A percentile compares a stretch with the other conserved stretches of the same genome.
These are phyloP conservation scores for Verticillium nonalfalfae DNA, from an alignment of 2,329 filamentous ascomycete species.

Conservation along the genomic window DNA sequence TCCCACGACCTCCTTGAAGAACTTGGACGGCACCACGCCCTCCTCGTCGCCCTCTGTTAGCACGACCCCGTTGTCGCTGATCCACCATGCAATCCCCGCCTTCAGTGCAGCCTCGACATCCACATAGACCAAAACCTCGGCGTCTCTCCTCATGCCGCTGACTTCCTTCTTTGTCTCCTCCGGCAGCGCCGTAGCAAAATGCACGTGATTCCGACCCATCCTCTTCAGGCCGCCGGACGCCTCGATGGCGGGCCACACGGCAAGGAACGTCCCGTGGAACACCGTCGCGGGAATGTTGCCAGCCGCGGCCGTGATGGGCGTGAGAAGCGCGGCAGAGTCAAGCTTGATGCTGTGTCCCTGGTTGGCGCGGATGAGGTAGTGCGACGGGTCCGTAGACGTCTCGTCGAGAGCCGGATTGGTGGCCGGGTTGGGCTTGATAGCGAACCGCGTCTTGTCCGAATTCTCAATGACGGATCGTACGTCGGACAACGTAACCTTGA, in stretches of 20 bases:
- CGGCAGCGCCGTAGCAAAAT: constrained; percentile 75
- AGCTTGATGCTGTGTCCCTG: constrained; percentile 85
- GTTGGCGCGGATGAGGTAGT: constrained; percentile 88
- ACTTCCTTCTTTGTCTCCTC: constrained; percentile 46
- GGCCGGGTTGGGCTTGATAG: constrained; percentile 53
- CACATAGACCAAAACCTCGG: constrained; percentile 72
- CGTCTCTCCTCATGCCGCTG: constrained; percentile 73
- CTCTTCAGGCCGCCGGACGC: constrained; percentile 68
- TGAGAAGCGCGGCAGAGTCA: constrained; percentile 65
- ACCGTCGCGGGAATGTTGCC: constrained; percentile 59
- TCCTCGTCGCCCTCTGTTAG: constrained; percentile 54
- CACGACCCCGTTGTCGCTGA: constrained; percentile 72
- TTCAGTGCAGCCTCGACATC: constrained; percentile 62
- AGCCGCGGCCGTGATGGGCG: constrained; percentile 54
- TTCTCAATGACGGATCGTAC: constrained; percentile 61
- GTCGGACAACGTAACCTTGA: constrained; percentile 71
- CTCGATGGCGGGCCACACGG: constrained; percentile 70
- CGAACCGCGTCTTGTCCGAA: constrained; percentile 90
- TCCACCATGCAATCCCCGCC: constrained; percentile 65
- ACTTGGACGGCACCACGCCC: constrained; percentile 58
- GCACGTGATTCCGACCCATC: constrained; percentile 85
- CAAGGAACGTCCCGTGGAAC: constrained; percentile 85
- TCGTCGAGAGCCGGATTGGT: constrained; percentile 19
- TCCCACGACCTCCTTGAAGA: constrained; percentile 67
- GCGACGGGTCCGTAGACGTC: constrained; percentile 41